Evolutionary conservation across 2,329 filamentous ascomycete species (phyloP), one percentile per base, ranked within the genome.

Genomic region (Exserohilum rostratum): DNA sequence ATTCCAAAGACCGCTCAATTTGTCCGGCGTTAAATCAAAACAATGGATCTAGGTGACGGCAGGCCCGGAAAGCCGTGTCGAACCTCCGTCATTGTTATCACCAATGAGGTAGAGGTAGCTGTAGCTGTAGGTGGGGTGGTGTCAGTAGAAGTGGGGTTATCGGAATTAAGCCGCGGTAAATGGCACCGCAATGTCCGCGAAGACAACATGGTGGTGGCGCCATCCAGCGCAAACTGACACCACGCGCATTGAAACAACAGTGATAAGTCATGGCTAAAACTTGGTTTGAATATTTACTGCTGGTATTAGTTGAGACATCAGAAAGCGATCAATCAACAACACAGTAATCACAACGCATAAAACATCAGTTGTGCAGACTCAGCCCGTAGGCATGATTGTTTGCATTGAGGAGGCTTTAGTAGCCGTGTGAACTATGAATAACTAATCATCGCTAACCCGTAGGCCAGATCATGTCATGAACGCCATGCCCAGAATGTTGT

Each of bases 361-460:
- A 30, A 5, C 18, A 42, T 3, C 33, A 57, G 38, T 60, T 59
- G 61, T 66, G 53, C 39, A 13, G 57, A 57, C 50, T 68, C 65
- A 59, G 60, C 70, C 69, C 65, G 66, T 65, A 64, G 67, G 68
- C 66, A 64, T 66, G 65, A 60, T 64, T 57, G 6, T 43, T 68
- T 68, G 62, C 62, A 71, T 71, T 72, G 60, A 51, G 68, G 40
- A 56, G 53, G 64, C 40, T 46, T 59, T 59, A 40, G 47, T 43
- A 50, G 63, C 61, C 61, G 25, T 55, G 46, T 62, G 30, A 67
- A 69, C 62, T 72, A 75, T 60, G 55, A 68, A 73, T 72, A 51
- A 35, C 56, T 47, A 33, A 57, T 37, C 45, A 62, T 45, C 54
- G 51, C 55, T 25, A 60, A 52, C 66, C 60, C 55, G 52, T 60